A percentile compares a stretch with the other conserved stretches of the same genome.
Evolutionary conservation across 1,284 basidiomycete species (phyloP).

Genomic region (Sanghuangporus baumii): DNA sequence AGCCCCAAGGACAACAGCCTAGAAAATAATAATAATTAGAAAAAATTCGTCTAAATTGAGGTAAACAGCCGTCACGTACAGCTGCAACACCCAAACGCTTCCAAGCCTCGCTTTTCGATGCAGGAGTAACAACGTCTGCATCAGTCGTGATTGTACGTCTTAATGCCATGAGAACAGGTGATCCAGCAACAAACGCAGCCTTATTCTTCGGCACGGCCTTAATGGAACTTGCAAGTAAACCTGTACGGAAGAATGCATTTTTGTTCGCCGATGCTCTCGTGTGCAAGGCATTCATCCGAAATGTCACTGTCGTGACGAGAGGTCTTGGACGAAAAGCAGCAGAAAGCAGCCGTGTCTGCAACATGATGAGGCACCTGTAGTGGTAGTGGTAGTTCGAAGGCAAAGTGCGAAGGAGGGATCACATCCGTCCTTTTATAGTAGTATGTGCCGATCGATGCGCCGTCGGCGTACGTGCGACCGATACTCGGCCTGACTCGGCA

Average conservation of each 20-base stretch:
- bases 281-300: constrained; percentile 12
- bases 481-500: no score
- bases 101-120: constrained; percentile 40
- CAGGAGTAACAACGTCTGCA: constrained; percentile 31
- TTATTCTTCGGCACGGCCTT: constrained; percentile 8
- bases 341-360: constrained; percentile 2
- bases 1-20: constrained; percentile 67
- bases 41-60: neutral
- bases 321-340: constrained; percentile 1
- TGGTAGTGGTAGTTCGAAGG: neutral
- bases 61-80: constrained; percentile 28
- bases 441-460: neutral
- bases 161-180: constrained; percentile 9
- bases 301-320: neutral
- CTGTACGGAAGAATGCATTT: constrained; percentile 13
- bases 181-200: neutral
- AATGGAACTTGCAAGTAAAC: constrained; percentile 6
- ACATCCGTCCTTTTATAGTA: neutral
- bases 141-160: constrained; percentile 40
- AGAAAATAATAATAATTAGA: neutral
- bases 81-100: constrained; percentile 45
- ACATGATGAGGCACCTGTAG: neutral
- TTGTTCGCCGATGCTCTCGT: constrained; percentile 1
- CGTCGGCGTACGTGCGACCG: neutral
- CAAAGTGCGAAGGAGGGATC: neutral